Base-by-base conservation (phyloP, 169 alveolate species). In the Toxoplasma gondii region DNA sequence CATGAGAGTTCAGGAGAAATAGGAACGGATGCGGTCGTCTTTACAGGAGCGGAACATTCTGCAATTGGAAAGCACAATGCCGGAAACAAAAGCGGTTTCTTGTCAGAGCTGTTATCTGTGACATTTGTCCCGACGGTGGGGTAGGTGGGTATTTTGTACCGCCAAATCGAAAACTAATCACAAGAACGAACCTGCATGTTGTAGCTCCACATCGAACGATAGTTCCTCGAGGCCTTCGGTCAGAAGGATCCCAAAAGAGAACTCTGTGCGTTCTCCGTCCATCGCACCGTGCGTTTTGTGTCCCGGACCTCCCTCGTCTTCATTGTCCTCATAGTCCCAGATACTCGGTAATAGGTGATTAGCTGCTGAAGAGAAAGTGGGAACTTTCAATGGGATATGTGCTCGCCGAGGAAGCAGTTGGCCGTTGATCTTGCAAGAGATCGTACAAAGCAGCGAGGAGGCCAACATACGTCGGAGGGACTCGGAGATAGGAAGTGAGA, bases 351-450 rank as follows among this genome's bases (percentile, higher is more conserved):
- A n/a, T 41, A 82, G 67, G 67, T 82, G 69, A 43, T 44, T 27
- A 29, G 67, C 27, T 17, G 90, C 16, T 45, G 90, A 82, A 49
- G 90, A 39, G 67, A 82, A 82, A 22, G 90, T n/a, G 49, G 90
- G 90, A 16, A 82, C 36, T 24, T 45, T 41, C 70, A 82, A 29
- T 27, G 90, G 90, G 19, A 82, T 41, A 67, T 82, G 90, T 22
- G 90, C 90, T 22, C 90, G 64, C 27, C 69, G 54, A 2, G 67
- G 41, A 39, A 82, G 90, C 0, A 10, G 0, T 43, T 27, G 90
- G 36, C 90, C 90, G 38, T 82, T 82, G 54, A 82, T 82, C 41
- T 82, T 82, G 90, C 90, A 82, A 22, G 90, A 82, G 0, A 82
- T 10, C 34, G 90, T 41, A 22, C 69, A 82, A 31, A 82, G 54